phyloP scores from a whole-genome alignment of 2,329 filamentous ascomycete species.

The Pseudogymnoascus sp. region DNA sequence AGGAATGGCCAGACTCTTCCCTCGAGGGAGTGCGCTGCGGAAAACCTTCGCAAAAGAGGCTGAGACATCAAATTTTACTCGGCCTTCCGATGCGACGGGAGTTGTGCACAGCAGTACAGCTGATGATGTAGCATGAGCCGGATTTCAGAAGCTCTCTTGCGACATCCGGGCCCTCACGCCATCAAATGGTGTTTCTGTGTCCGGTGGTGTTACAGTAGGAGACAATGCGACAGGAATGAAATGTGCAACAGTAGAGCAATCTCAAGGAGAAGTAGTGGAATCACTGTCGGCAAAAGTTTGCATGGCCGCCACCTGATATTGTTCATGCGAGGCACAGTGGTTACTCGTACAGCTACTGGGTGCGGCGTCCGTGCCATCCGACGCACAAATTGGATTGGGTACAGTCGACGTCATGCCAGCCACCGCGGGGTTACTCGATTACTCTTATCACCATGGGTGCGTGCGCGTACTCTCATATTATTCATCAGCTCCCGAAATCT shows the following conservation, averaged over 20 bases:
- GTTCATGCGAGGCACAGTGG: background rate
- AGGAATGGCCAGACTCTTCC: background rate
- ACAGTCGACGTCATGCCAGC: constrained; percentile 3
- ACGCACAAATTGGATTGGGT: background rate
- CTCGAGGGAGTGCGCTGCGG: background rate
- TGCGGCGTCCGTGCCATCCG: background rate
- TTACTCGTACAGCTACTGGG: constrained; percentile 5
- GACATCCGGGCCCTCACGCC: background rate
- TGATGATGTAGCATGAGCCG: background rate
- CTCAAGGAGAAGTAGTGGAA: background rate
- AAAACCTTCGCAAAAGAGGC: background rate
- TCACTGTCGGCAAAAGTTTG: background rate
- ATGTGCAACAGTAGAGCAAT: background rate
- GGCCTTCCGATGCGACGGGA: background rate
- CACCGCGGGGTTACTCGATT: background rate
- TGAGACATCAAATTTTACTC: constrained; percentile 9
- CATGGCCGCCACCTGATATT: constrained; percentile 1
- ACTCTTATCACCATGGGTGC: background rate
- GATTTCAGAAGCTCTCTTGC: constrained; percentile 1
- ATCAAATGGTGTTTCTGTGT: background rate
- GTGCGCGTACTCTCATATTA: constrained; percentile 2
- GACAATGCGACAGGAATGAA: background rate
- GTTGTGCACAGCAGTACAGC: background rate
- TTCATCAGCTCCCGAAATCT: background rate
- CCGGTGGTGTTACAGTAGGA: background rate